Base-by-base conservation (phyloP, 306 rosid species). In the Malus asiatica region DNA sequence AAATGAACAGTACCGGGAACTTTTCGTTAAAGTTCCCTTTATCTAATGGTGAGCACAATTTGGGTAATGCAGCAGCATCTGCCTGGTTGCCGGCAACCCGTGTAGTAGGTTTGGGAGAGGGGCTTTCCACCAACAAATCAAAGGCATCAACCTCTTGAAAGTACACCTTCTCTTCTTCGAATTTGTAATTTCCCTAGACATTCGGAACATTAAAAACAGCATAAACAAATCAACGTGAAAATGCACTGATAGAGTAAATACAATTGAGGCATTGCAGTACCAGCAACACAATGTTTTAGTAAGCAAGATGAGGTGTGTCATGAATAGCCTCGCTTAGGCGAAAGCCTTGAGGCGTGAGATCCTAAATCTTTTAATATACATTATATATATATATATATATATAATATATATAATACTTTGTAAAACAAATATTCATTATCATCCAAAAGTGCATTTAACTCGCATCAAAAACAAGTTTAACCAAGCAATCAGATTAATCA, bases 41-140 rank as follows among this genome's bases (percentile, higher is more conserved):
- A 73, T 89, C 90, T 70, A 95, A 77, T 84, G 96, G 86, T 66
- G 95, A 83, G 77, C 90, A 79, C 71, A 90, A n/a, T 79, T 80
- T 70, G 20, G 98, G 95, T 61, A 90, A 11, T 67, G 75, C 86
- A 53, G 70, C 86, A 68, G 35, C 84, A 62, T 85, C 87, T n/a
- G 23, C 59, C 48, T 44, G 73, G 61, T 79, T 76, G 66, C 82
- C 87, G 27, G 35, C 46, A 22, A 66, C 80, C 97, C 97, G 92
- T 75, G 97, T 85, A 58, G 85, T 83, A 74, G 67, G 78, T 87
- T 89, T 92, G 38, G 98, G 98, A 10, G 98, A 95, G 81, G 98
- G 98, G 65, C 97, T 92, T 87, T 92, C 98, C 84, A 90, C 97
- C 83, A 89, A 53, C 85, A 95, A 81, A 85, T 95, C 95, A 73